phyloP scores from a whole-genome alignment of 2,329 filamentous ascomycete species.

The Paraphoma sp. region DNA sequence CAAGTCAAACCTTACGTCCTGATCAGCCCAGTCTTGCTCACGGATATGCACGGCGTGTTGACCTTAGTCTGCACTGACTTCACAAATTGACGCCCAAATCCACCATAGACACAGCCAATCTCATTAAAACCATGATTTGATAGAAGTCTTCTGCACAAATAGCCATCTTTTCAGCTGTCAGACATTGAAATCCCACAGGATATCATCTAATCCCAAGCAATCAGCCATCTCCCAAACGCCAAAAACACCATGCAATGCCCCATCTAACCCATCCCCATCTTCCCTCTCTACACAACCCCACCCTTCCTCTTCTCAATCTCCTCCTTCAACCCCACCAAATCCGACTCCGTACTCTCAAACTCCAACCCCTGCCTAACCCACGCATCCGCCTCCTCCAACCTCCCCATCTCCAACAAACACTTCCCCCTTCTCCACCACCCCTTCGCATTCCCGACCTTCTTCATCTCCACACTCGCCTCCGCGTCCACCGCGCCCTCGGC shows the following conservation, averaged over 20 bases:
- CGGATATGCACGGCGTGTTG: too few relatives aligned
- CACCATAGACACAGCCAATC: too few relatives aligned
- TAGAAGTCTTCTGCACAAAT: too few relatives aligned
- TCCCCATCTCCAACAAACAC: constrained; percentile 89
- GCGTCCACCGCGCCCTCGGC: constrained; percentile 87
- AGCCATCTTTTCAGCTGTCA: background rate
- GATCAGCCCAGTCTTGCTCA: too few relatives aligned
- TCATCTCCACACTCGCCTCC: constrained; percentile 85
- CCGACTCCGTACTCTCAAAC: constrained; percentile 70
- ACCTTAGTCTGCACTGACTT: too few relatives aligned
- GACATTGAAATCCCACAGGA: background rate
- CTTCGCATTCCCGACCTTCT: constrained; percentile 87
- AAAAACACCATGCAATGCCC: constrained; percentile 1
- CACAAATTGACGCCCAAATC: too few relatives aligned
- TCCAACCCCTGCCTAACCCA: constrained; percentile 82
- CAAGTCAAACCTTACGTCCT: too few relatives aligned
- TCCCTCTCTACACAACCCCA: background rate
- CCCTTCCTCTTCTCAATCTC: constrained; percentile 56
- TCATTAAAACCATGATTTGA: too few relatives aligned
- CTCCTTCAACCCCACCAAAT: constrained; percentile 44
- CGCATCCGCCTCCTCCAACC: constrained; percentile 79
- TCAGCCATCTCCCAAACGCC: background rate
- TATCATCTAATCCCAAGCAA: background rate
- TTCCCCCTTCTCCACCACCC: constrained; percentile 89
- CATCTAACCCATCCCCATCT: background rate